Percentiles rank a stretch among this genome's conserved stretches.
phyloP scores from a whole-genome alignment of 2,329 filamentous ascomycete genomes.

The Nannizzia gypsea region DNA sequence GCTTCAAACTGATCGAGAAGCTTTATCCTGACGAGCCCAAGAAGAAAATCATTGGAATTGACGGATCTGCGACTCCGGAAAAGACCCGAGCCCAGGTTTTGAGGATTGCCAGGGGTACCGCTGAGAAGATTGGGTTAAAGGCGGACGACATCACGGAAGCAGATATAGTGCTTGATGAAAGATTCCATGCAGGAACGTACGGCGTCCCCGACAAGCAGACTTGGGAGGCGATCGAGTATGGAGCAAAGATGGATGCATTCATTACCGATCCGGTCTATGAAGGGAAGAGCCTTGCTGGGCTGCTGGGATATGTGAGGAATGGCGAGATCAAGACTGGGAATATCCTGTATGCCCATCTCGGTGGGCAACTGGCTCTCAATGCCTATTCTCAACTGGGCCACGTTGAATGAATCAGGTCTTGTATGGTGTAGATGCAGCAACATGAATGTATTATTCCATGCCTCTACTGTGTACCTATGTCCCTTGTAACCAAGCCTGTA shows the following conservation, averaged over 20 bases:
- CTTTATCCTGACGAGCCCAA: slow-evolving; percentile 30
- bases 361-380: slow-evolving; percentile 58
- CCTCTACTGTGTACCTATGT: too few relatives aligned
- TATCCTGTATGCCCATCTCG: slow-evolving; percentile 59
- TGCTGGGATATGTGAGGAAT: slow-evolving; percentile 55
- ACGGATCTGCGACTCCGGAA: slow-evolving; percentile 48
- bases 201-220: slow-evolving; percentile 56
- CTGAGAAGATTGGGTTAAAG: slow-evolving; percentile 48
- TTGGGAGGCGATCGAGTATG: slow-evolving; percentile 56
- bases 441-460: not conserved
- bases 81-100: slow-evolving; percentile 55
- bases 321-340: slow-evolving; percentile 53
- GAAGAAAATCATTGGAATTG: slow-evolving; percentile 54
- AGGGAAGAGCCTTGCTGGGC: slow-evolving; percentile 60
- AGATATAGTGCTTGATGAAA: slow-evolving; percentile 52
- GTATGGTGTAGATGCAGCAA: not conserved
- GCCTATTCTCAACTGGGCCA: slow-evolving; percentile 44
- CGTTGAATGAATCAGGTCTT: not conserved
- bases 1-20: slow-evolving; percentile 53
- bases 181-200: slow-evolving; percentile 57
- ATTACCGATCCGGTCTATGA: slow-evolving; percentile 68
- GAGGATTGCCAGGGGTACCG: slow-evolving; percentile 54
- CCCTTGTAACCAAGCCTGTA: too few relatives aligned
- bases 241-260: slow-evolving; percentile 56
- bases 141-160: slow-evolving; percentile 49